These are phyloP conservation scores for Phytopythium litorale DNA, from an alignment of 352 stramenopile species.

Conservation along the genomic window DNA sequence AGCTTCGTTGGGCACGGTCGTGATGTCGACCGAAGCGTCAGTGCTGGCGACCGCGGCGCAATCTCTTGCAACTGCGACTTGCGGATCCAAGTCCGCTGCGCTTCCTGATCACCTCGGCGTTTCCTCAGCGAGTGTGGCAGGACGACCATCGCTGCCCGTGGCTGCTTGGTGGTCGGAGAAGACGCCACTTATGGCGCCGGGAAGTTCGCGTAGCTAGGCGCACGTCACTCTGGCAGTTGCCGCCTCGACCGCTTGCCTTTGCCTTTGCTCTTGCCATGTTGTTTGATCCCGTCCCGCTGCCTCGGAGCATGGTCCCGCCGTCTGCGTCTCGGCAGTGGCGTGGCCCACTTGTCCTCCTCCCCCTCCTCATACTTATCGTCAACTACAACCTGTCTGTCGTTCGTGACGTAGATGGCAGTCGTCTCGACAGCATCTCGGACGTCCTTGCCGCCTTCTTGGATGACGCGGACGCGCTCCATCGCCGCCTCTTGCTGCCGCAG, in stretches of 20 bases:
- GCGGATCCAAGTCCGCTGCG: background rate
- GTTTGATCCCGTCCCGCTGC: background rate
- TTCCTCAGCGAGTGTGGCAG: background rate
- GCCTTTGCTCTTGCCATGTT: background rate
- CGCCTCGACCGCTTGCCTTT: background rate
- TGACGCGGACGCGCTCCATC: background rate
- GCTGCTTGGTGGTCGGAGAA: background rate
- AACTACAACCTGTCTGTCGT: background rate
- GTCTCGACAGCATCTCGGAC: background rate
- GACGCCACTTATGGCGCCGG: background rate
- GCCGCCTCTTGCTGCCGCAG: background rate
- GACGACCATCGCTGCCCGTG: background rate
- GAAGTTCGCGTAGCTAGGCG: background rate
- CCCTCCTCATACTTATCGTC: background rate
- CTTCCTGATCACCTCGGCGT: background rate
- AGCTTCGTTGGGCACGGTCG: background rate
- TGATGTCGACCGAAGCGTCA: background rate
- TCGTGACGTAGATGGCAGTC: background rate
- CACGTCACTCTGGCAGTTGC: no score
- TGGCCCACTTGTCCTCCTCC: background rate
- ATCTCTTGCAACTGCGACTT: background rate
- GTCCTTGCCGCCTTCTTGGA: background rate
- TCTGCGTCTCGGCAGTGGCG: background rate
- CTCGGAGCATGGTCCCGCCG: background rate
- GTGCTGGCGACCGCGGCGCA: background rate